Evolutionary conservation across 805 yeast genomes (phyloP).

Genomic region (Candida caryicola): DNA sequence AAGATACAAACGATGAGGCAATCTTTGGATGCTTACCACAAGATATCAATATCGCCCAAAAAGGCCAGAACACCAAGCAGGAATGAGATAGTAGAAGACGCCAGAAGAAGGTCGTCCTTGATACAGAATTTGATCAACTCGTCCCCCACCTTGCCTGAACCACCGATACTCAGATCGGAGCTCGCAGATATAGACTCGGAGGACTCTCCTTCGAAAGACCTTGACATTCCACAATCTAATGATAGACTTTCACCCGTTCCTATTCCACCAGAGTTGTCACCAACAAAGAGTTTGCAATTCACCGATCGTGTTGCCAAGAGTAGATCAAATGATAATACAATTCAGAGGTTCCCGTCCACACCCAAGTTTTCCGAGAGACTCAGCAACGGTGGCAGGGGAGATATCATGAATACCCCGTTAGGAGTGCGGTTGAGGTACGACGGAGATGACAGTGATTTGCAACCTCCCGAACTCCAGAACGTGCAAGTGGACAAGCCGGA

Average conservation of each 20-base stretch:
- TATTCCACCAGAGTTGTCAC: slow-evolving; percentile 19
- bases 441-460: slow-evolving; percentile 29
- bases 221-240: slow-evolving; percentile 3
- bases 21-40: slow-evolving; percentile 30
- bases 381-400: slow-evolving; percentile 15
- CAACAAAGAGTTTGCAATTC: slow-evolving; percentile 10
- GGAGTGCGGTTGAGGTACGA: slow-evolving; percentile 19
- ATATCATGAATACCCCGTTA: slow-evolving; percentile 25
- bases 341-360: slow-evolving; percentile 16
- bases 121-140: slow-evolving; percentile 36
- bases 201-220: slow-evolving; percentile 7
- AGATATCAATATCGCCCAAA: slow-evolving; percentile 30
- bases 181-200: slow-evolving; percentile 17
- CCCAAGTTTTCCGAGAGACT: slow-evolving; percentile 14
- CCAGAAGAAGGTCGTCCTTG: slow-evolving; percentile 28
- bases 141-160: slow-evolving; percentile 44
- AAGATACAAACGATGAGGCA: slow-evolving; percentile 29
- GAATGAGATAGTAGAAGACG: slow-evolving; percentile 6
- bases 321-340: slow-evolving; percentile 10
- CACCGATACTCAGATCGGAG: slow-evolving; percentile 40
- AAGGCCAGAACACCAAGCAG: slow-evolving; percentile 21
- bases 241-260: slow-evolving; percentile 21
- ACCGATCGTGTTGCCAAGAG: background rate
- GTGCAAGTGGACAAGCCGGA: slow-evolving; percentile 1
- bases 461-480: slow-evolving; percentile 24